Base-by-base conservation (phyloP, 169 alveolate species). In the Amoebophrya sp. region DNA sequence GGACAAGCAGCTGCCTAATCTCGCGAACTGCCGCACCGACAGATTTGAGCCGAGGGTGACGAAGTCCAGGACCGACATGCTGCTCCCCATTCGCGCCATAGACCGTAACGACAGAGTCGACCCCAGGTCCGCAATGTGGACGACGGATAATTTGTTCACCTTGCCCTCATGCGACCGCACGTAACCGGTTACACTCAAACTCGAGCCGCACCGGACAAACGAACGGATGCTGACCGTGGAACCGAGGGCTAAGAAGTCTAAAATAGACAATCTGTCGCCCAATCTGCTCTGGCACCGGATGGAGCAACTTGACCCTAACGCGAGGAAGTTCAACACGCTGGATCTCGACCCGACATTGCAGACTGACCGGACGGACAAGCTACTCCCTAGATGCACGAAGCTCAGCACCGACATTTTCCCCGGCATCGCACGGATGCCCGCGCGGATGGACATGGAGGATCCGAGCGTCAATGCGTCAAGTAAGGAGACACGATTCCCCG, bases 1-100 rank as follows among this genome's bases (percentile, higher is more conserved):
- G 12, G 91, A 89, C 77, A 89, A 35, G 39, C 77, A 3, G 66
- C 91, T 89, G 91, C 91, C 91, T 39, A 40, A 89, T 3, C 90
- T 35, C 35, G 90, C 90, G 40, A 88, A 88, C 23, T 7, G 32
- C n/a, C 90, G 90, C 41, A 88, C 53, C 35, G 90, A 88, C 3
- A 88, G 23, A 23, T 33, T 33, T 23, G 32, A 12, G 40, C 90
- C 90, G 33, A 88, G 14, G 90, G 35, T 33, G 23, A 40, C 90
- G 35, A 38, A 25, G 47, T 88, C 90, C 32, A 88, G 40, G 18
- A 88, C 40, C 1, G 54, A 35, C 32, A 88, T 35, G 53, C 40
- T 35, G 2, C 90, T 40, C 7, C 90, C 90, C 32, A 88, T 33
- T n/a, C 90, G 35, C 23, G 47, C 47, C 23, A 35, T 32, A 39